Conservation (phyloP, 1,139 yeast genomes). For the Saccharomycopsis crataegensis region DNA sequence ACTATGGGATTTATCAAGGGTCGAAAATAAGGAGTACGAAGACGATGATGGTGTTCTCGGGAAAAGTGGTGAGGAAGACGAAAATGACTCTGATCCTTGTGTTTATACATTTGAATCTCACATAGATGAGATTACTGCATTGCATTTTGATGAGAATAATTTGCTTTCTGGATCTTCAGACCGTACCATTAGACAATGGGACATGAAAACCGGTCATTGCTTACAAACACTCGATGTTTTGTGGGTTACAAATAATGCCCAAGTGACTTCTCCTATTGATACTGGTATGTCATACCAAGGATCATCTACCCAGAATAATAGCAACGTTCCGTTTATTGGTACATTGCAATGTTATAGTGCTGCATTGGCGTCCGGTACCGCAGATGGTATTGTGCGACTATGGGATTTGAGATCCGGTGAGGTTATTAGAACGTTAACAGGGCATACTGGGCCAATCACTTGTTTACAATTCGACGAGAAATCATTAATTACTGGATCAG, state of each 20-base stretch:
- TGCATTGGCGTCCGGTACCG: slow-evolving; percentile 69
- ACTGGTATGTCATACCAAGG: neutral
- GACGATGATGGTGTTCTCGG: slow-evolving; percentile 20
- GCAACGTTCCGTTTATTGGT: slow-evolving; percentile 38
- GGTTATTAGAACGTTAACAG: slow-evolving; percentile 55
- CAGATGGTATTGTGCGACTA: slow-evolving; percentile 64
- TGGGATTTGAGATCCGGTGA: slow-evolving; percentile 74
- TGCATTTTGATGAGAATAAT: slow-evolving; percentile 37
- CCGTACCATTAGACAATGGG: slow-evolving; percentile 56
- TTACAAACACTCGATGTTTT: slow-evolving; percentile 54
- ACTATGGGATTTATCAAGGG: slow-evolving; percentile 46
- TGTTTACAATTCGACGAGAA: slow-evolving; percentile 60
- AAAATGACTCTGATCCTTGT: slow-evolving; percentile 29
- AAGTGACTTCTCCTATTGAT: slow-evolving; percentile 7
- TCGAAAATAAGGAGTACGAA: slow-evolving; percentile 23
- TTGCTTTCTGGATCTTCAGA: slow-evolving; percentile 54
- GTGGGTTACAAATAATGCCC: slow-evolving; percentile 41
- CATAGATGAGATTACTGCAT: slow-evolving; percentile 54
- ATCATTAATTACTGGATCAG: slow-evolving; percentile 56
- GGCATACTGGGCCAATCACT: slow-evolving; percentile 67
- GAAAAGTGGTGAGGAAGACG: slow-evolving; percentile 23
- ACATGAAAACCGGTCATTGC: slow-evolving; percentile 47
- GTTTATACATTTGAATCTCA: slow-evolving; percentile 52
- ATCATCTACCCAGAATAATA: slow-evolving; percentile 10
- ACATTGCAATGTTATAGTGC: slow-evolving; percentile 62